A percentile compares a stretch with the other conserved stretches of the same genome.
Conservation (phyloP, 441 rosid genomes). For the Metrosideros polymorpha region DNA sequence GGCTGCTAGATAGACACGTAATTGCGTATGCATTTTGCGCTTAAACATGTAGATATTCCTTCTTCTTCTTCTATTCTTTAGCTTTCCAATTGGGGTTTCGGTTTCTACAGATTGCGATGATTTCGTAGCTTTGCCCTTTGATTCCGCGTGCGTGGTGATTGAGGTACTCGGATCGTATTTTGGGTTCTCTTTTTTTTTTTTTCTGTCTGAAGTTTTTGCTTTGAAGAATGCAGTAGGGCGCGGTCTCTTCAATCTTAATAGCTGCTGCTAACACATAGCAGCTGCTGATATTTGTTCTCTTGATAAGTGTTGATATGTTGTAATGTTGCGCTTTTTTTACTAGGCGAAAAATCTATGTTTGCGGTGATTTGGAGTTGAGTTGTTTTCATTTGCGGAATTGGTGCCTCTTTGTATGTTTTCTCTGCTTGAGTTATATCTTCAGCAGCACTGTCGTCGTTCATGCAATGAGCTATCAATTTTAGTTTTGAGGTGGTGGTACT, state of each 20-base stretch:
- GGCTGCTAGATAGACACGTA: background rate
- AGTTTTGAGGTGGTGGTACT: background rate
- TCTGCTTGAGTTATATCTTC: background rate
- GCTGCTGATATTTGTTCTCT: background rate
- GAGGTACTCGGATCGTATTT: background rate
- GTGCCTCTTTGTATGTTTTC: background rate
- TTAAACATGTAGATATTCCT: background rate
- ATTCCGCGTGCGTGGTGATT: background rate
- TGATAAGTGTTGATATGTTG: background rate
- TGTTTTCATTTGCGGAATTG: background rate
- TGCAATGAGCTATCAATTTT: background rate
- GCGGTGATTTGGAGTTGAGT: background rate
- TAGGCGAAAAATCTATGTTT: background rate
- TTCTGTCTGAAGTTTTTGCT: background rate
- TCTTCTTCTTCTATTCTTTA: background rate
- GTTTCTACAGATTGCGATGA: background rate
- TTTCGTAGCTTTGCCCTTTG: background rate
- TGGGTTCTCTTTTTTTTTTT: background rate
- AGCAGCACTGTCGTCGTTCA: background rate
- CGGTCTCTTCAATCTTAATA: background rate
- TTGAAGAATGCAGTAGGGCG: background rate
- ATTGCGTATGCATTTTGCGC: background rate
- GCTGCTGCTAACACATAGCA: background rate
- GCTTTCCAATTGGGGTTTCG: background rate
- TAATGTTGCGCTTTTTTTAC: background rate